Evolutionary conservation across 164 flowering plant genomes (phyloP), one percentile per base, ranked within the genome.

Genomic region (Aristolochia californica): DNA sequence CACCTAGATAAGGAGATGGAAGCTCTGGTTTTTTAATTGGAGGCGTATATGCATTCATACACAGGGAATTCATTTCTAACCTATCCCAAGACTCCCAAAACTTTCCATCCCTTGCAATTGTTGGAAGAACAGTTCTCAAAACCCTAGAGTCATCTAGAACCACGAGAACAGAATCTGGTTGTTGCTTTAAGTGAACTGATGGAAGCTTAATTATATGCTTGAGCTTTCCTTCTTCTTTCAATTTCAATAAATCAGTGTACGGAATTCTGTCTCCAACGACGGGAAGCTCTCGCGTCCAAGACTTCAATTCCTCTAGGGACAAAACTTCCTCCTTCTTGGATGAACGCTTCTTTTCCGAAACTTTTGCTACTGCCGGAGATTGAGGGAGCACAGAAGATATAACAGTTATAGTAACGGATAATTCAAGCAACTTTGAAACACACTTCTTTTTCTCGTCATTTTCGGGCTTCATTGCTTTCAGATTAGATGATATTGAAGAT

Each of bases 61-160:
- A 91, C 28, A 67, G 23, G 5, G 74, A 67, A 61, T 68, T 83
- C 59, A 87, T 54, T 53, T 61, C 61, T 48, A 83, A 64, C 67
- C 80, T 73, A 67, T 83, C 84, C 97, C 97, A 87, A 2, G 59
- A 45, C 4, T 72, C 75, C 95, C 95, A 91, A 71, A 91, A 91
- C 71, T 60, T 84, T 52, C 55, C 62, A 64, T 91, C 78, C 45
- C 81, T 68, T 21, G 76, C 82, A 11, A 75, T 9, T 0, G 85
- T 75, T 0, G 97, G 97, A 56, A 91, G 69, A 5, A 85, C 95
- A 11, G 88, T 75, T 62, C 85, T 78, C 34, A 80, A 66, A 62
- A 87, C 95, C 74, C 81, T 79, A 62, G 77, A 74, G 77, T 91
- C 95, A 18, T 87, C 89, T 43, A 87, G 49, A 63, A 91, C 95